Base-by-base conservation (phyloP, 1,284 basidiomycete genomes). In the Apiotrichum laibachii region DNA sequence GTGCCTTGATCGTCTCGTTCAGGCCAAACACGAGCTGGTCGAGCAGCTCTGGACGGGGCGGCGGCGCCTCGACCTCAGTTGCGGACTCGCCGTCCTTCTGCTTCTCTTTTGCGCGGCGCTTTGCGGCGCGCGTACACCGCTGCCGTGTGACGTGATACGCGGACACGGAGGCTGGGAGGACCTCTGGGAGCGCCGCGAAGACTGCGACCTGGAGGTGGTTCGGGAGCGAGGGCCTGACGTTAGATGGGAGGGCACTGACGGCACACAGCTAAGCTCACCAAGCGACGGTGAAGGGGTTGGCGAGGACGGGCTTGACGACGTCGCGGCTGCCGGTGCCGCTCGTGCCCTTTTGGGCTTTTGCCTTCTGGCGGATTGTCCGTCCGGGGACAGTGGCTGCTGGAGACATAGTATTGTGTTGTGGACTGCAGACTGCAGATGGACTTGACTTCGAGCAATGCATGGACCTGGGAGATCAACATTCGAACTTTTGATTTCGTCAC, bases 1-100 rank as follows among this genome's bases (percentile, higher is more conserved):
- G 80, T 19, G 80, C 79, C 73, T 85, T 88, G 22, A 90, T 89
- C 10, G 91, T 88, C 69, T 85, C 82, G 69, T 92, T 94, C 65
- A 93, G 87, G 13, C 91, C 91, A 46, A 88, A 73, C 1, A 83
- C 78, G 44, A 89, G 65, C 70, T 87, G 83, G 13, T 80, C 64
- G 15, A 86, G 73, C 26, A 85, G 73, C 11, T 73, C 62, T 3
- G 85, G 84, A 18, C 56, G 47, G 1, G 46, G 35, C 1, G 67
- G 67, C 11, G 40, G 31, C 10, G 26, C 37, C 33, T 43, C 26
- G n/a, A 26, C 21, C 6, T 4, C 13, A 19, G 11, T 18, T 10
- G 34, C 5, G n/a, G 19, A 31, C 37, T n/a, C 33, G 10, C 19
- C 46, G 12, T 37, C 26, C n/a, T 46, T 57, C 21, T 16, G 19